Conservation (phyloP, 371 early-diverging fungal genomes). For the Enteropsectra breve region DNA sequence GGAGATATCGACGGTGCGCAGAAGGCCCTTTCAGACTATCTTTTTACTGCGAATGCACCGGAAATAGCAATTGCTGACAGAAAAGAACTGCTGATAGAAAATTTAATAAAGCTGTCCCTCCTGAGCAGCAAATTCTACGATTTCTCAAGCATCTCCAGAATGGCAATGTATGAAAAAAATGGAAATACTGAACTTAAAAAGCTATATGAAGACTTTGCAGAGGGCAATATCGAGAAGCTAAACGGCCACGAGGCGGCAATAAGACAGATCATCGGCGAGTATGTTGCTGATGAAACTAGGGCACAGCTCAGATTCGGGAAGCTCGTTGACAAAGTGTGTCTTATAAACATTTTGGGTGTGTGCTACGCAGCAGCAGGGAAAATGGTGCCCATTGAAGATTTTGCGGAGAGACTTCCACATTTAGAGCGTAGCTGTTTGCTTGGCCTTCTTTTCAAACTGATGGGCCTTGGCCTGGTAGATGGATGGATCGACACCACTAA, state of each 20-base stretch:
- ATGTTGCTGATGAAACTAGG: neutral
- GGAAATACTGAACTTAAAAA: constrained; percentile 10
- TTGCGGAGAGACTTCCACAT: neutral
- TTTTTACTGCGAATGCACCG: neutral
- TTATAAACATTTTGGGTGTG: constrained; percentile 13
- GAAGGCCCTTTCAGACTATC: neutral
- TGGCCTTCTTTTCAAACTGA: constrained; percentile 25
- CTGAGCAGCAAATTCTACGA: constrained; percentile 32
- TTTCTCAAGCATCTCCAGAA: constrained; percentile 14
- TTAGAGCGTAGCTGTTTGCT: constrained; percentile 4
- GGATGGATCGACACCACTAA: constrained; percentile 46
- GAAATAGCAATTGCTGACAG: too few relatives aligned
- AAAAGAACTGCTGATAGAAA: too few relatives aligned
- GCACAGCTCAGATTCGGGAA: too few relatives aligned
- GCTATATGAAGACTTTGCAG: constrained; percentile 15
- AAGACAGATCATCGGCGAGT: neutral
- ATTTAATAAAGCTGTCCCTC: constrained; percentile 25
- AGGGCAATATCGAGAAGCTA: constrained; percentile 21
- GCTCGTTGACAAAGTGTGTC: constrained; percentile 13
- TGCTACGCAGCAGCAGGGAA: constrained; percentile 7
- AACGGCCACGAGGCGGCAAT: constrained; percentile 1
- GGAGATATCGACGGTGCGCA: constrained; percentile 1
- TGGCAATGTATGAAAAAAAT: constrained; percentile 20
- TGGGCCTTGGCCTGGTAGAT: constrained; percentile 29
- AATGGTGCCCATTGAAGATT: constrained; percentile 13